A percentile compares a stretch with the other conserved stretches of the same genome.
phyloP scores from a whole-genome alignment of 2,329 filamentous ascomycete genomes.

The Teratosphaeria zuluensis region DNA sequence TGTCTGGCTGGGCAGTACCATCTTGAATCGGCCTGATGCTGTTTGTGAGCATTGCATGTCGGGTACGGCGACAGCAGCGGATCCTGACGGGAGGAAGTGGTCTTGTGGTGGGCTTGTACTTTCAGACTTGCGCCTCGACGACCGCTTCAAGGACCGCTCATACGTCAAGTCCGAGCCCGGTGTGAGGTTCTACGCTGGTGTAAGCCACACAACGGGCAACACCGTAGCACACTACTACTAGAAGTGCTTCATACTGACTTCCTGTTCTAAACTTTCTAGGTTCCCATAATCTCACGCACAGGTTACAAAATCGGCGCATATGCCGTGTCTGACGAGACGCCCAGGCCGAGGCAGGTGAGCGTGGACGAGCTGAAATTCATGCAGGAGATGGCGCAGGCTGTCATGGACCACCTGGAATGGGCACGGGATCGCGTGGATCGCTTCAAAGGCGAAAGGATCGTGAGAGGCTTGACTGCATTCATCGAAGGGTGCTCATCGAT shows the following conservation, averaged over 20 bases:
- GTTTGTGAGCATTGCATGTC: conserved; percentile 7
- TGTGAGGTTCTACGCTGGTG: conserved; percentile 26
- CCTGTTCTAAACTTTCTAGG: too few relatives aligned
- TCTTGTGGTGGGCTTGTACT: conserved; percentile 1
- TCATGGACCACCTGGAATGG: conserved; percentile 27
- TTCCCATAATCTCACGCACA: conserved; percentile 21
- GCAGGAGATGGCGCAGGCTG: conserved; percentile 22
- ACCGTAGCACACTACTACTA: too few relatives aligned
- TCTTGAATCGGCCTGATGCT: conserved; percentile 5
- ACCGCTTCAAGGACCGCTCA: conserved; percentile 23
- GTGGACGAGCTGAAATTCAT: conserved; percentile 17
- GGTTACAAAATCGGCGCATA: conserved; percentile 27
- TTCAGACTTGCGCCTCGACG: conserved; percentile 23
- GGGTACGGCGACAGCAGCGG: conserved; percentile 6
- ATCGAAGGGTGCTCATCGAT: conserved; percentile 8
- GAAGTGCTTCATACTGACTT: too few relatives aligned
- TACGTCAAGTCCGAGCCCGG: conserved; percentile 22
- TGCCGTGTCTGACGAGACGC: conserved; percentile 21
- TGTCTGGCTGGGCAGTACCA: conserved; percentile 8
- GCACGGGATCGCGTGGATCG: conserved; percentile 26
- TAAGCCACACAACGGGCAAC: conserved; percentile 1
- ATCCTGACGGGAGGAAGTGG: conserved; percentile 12
- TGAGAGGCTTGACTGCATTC: conserved; percentile 14
- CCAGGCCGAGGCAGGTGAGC: conserved; percentile 14
- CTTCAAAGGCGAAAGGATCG: conserved; percentile 15